Conservation (phyloP, 75 land plant species). For the Isoetes taiwanensis region DNA sequence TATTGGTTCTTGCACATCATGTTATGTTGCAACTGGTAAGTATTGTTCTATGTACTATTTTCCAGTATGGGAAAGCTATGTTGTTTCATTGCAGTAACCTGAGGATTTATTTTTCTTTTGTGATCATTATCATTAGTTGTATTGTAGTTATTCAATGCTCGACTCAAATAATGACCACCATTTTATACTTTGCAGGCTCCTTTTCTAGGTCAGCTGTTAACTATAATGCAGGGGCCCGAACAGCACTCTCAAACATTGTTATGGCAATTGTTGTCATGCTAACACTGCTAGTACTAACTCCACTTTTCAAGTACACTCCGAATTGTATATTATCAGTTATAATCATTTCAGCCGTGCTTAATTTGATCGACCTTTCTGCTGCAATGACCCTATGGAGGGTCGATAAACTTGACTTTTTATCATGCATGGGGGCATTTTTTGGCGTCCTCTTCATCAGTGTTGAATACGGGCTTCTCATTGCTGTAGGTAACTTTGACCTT, state of each 20-base stretch:
- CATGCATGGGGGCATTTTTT: conserved; percentile 85
- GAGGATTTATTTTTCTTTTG: no score
- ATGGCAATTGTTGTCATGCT: conserved; percentile 59
- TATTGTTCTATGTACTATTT: not conserved
- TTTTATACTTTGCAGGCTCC: conserved; percentile 36
- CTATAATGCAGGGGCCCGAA: conserved; percentile 65
- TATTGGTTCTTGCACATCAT: conserved; percentile 65
- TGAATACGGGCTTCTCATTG: conserved; percentile 66
- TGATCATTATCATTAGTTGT: no score
- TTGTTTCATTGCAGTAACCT: no score
- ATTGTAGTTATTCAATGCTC: no score
- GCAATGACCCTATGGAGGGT: conserved; percentile 59
- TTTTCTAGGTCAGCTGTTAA: conserved; percentile 86
- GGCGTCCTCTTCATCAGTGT: conserved; percentile 72
- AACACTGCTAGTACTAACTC: conserved; percentile 55
- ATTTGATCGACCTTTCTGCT: conserved; percentile 53
- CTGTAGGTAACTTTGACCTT: conserved; percentile 30
- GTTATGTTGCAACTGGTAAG: conserved; percentile 80
- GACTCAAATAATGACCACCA: no score
- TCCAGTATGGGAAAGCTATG: no score
- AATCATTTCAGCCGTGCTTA: conserved; percentile 70
- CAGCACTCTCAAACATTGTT: conserved; percentile 67
- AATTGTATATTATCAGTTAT: conserved; percentile 67
- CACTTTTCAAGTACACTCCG: conserved; percentile 82
- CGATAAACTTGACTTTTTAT: conserved; percentile 73